A percentile compares a stretch with the other conserved stretches of the same genome.
phyloP scores from a whole-genome alignment of 225 moss, liverwort and hornwort species.

The Ulota crispa region DNA sequence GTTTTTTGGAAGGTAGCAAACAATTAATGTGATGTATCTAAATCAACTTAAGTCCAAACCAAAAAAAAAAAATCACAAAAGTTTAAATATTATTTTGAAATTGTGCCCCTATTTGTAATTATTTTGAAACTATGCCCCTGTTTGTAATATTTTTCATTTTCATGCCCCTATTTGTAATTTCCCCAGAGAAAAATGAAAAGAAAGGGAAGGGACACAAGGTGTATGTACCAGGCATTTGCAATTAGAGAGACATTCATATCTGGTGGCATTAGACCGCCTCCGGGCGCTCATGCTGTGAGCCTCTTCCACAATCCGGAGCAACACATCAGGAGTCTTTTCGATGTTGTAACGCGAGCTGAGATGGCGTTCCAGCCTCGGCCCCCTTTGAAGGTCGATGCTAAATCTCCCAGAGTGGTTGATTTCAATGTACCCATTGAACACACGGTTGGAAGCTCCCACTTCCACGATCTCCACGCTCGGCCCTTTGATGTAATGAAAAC shows the following conservation, averaged over 20 bases:
- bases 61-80: no score
- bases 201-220: background rate
- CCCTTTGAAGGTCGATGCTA: conserved; percentile 59
- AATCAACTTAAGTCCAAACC: no score
- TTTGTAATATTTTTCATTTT: no score
- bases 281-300: conserved; percentile 47
- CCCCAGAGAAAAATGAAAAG: no score
- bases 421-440: conserved; percentile 53
- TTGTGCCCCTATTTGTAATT: no score
- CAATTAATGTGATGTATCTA: no score
- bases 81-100: no score
- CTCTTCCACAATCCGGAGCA: conserved; percentile 61
- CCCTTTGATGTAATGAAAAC: conserved; percentile 55
- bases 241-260: conserved; percentile 43
- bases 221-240: conserved; percentile 60
- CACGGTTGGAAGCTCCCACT: conserved; percentile 34
- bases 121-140: no score
- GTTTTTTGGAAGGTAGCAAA: no score
- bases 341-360: conserved; percentile 37
- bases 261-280: conserved; percentile 38
- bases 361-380: conserved; percentile 58
- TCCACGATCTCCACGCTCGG: conserved; percentile 50
- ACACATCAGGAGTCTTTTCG: conserved; percentile 62
- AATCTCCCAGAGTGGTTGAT: conserved; percentile 60
- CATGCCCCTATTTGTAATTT: no score